phyloP scores from a whole-genome alignment of 192 early-diverging fungal species.

The Coemansia sp. region DNA sequence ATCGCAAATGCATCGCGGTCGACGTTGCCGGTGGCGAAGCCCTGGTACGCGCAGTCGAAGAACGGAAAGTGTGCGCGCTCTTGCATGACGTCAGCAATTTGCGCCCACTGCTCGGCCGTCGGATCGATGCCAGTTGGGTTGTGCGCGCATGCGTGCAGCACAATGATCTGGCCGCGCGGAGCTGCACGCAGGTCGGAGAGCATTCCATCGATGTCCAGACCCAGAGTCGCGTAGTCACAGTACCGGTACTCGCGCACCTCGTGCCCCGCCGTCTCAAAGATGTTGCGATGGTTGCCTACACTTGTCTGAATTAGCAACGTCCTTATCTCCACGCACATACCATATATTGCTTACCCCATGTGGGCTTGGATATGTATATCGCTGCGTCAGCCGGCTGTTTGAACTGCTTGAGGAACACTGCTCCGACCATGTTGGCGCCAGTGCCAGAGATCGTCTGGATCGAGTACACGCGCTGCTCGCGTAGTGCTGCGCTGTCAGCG shows the following conservation, averaged over 20 bases:
- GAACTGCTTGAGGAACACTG: conserved; percentile 77
- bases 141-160: conserved; percentile 96
- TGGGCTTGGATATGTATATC: conserved; percentile 91
- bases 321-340: not conserved
- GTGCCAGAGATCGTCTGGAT: conserved; percentile 96
- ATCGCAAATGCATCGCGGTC: conserved; percentile 91
- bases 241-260: conserved; percentile 85
- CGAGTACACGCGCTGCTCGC: conserved; percentile 66
- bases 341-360: conserved; percentile 72
- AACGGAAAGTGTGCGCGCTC: conserved; percentile 87
- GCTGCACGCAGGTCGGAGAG: conserved; percentile 68
- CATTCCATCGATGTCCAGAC: conserved; percentile 79
- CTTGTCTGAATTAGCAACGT: not conserved
- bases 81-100: conserved; percentile 80
- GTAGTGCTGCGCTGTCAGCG: conserved; percentile 65
- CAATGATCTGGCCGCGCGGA: conserved; percentile 75
- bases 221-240: conserved; percentile 77
- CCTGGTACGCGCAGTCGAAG: conserved; percentile 99
- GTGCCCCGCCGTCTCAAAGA: conserved; percentile 85
- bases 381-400: conserved; percentile 60
- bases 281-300: conserved; percentile 78
- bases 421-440: conserved; percentile 85
- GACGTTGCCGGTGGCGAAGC: conserved; percentile 91
- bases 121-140: conserved; percentile 99
- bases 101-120: conserved; percentile 88